Evolutionary conservation across 495 filamentous ascomycete genomes (phyloP), one percentile per base, ranked within the genome.

Genomic region (Xylaria curta): DNA sequence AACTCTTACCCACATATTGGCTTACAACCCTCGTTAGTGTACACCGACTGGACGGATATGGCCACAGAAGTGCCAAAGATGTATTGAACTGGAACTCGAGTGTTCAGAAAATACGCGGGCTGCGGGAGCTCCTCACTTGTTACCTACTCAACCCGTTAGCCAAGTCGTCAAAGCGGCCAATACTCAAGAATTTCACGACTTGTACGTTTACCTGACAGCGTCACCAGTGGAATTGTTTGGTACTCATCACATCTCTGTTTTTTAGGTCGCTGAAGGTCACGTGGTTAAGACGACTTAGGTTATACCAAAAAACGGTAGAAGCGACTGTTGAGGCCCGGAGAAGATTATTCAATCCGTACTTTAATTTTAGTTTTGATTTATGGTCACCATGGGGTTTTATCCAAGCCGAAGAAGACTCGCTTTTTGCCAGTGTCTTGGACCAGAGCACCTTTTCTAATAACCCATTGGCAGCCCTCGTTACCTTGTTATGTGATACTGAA

Each of bases 21-120:
- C 38, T 42, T 13, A 13, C 38, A 12, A 13, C 9, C 24, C 1
- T 4, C 8, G 12, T 63, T 63, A 63, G 38, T 63, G 60, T 10
- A 63, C 19, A 26, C 60, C 60, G 7, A 38, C 28, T 44, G n/a
- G 44, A 21, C 60, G 60, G 7, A 44, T 10, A 42, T 63, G 38
- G 38, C 60, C 60, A n/a, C n/a, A 63, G 38, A 63, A 63, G 21
- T 63, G 60, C 21, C 36, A 28, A 2, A 21, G 60, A 63, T 63
- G 60, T 26, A 44, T n/a, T 12, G 60, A 63, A 12, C 38, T 44
- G 24, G 61, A 47, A 64, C 61, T 64, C 13, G 42, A 64, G 21
- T 64, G 61, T 33, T 64, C 42, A 12, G 61, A 47, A 31, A 64
- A 31, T 64, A 24, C 40, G 4, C 42, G 61, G 15, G 61, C 61